Percentiles rank a stretch among this genome's conserved stretches.
phyloP scores from a whole-genome alignment of 768 basidiomycete genomes.

The Suillus plorans region DNA sequence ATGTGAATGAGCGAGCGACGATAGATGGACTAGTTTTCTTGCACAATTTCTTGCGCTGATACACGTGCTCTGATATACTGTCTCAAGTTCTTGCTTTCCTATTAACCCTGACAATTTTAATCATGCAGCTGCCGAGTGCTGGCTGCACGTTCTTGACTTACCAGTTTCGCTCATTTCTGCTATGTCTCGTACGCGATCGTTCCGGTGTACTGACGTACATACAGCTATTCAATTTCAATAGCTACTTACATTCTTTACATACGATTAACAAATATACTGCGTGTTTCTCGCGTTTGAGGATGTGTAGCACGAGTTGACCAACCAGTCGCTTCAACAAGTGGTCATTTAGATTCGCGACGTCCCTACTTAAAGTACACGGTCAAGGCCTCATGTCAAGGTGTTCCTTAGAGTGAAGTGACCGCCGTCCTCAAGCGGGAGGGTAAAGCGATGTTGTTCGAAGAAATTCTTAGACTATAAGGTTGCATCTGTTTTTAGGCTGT shows the following conservation, averaged over 20 bases:
- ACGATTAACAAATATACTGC: background rate
- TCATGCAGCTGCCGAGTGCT: background rate
- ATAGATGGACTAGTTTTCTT: background rate
- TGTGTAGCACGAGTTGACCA: background rate
- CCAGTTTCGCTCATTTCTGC: background rate
- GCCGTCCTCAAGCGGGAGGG: background rate
- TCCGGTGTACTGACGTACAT: background rate
- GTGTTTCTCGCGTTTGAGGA: background rate
- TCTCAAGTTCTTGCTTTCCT: background rate
- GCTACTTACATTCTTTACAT: background rate
- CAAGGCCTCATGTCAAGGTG: background rate
- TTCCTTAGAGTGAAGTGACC: background rate
- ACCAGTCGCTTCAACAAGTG: background rate
- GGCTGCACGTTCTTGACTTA: background rate
- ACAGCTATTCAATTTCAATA: background rate
- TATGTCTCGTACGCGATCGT: background rate
- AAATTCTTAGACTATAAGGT: background rate
- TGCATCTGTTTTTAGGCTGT: background rate
- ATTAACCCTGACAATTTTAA: slow-evolving; percentile 9
- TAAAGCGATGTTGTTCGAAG: background rate
- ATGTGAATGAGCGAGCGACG: background rate
- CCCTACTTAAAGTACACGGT: background rate
- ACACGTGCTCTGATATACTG: background rate
- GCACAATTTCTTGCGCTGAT: background rate
- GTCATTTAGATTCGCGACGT: background rate